These are phyloP conservation scores for Alternaria gansuensis DNA, from an alignment of 2,329 filamentous ascomycete genomes.

Conservation along the genomic window DNA sequence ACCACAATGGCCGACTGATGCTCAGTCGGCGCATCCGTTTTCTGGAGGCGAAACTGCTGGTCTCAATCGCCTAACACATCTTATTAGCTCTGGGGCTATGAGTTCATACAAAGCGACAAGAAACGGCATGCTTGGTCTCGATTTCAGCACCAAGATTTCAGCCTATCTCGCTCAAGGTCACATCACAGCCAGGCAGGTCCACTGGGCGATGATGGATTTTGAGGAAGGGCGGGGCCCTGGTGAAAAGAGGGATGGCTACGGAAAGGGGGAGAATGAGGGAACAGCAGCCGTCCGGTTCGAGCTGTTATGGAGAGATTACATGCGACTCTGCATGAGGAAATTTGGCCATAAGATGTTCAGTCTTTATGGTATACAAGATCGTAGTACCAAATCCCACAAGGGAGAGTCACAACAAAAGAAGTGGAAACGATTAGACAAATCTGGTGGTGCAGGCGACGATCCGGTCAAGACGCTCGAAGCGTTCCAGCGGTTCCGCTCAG, in stretches of 20 bases:
- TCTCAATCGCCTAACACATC: slow-evolving; percentile 65
- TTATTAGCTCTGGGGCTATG: slow-evolving; percentile 69
- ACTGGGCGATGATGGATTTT: slow-evolving; percentile 72
- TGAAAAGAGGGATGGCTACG: slow-evolving; percentile 62
- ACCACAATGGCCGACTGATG: slow-evolving; percentile 63
- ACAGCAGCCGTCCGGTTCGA: slow-evolving; percentile 76
- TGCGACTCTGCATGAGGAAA: slow-evolving; percentile 77
- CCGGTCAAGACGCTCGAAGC: slow-evolving; percentile 54
- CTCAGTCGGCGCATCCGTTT: slow-evolving; percentile 71
- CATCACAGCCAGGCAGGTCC: slow-evolving; percentile 76
- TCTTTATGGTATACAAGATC: slow-evolving; percentile 68
- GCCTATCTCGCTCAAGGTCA: slow-evolving; percentile 76
- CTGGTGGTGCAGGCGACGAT: slow-evolving; percentile 52
- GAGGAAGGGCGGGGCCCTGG: slow-evolving; percentile 67
- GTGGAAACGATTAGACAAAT: slow-evolving; percentile 42
- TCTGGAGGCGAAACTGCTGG: slow-evolving; percentile 71
- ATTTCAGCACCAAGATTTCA: slow-evolving; percentile 80
- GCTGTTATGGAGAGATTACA: slow-evolving; percentile 80
- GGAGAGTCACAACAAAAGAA: slow-evolving; percentile 54
- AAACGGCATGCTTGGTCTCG: slow-evolving; percentile 73
- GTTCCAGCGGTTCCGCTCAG: slow-evolving; percentile 68
- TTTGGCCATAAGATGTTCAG: slow-evolving; percentile 72
- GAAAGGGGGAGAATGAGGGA: slow-evolving; percentile 75
- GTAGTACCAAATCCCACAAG: slow-evolving; percentile 21
- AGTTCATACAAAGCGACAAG: slow-evolving; percentile 73